These are phyloP conservation scores for Dimargaris cristalligena DNA, from an alignment of 192 early-diverging fungal species.

Conservation along the genomic window DNA sequence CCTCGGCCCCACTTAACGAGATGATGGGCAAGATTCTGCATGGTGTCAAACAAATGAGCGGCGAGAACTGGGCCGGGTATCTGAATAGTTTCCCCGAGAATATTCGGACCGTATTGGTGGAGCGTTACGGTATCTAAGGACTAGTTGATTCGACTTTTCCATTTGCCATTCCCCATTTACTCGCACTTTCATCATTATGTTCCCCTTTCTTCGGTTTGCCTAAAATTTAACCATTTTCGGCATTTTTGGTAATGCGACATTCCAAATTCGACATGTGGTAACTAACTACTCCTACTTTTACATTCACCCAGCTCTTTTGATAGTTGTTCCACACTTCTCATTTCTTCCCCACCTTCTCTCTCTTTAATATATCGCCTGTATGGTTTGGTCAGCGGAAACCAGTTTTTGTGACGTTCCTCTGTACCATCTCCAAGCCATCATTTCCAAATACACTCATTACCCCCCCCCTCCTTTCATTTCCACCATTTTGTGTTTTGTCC, in stretches of 20 bases:
- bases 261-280: neutral
- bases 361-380: no score
- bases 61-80: conserved; percentile 10
- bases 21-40: conserved; percentile 38
- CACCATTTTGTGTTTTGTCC: no score
- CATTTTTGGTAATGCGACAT: neutral
- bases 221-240: neutral
- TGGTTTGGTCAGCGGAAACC: no score
- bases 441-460: no score
- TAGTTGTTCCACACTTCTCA: no score
- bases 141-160: neutral
- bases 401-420: no score
- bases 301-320: neutral
- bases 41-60: conserved; percentile 10
- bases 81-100: conserved; percentile 6
- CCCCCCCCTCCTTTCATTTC: no score
- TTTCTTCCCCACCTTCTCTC: no score
- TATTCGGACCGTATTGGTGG: neutral
- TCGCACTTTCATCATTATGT: neutral
- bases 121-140: conserved; percentile 9
- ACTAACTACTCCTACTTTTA: neutral
- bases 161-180: neutral
- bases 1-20: conserved; percentile 39
- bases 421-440: no score
- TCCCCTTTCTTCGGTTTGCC: neutral